These are phyloP conservation scores for Pythium grandisporangium DNA, from an alignment of 352 stramenopile species.

Conservation along the genomic window DNA sequence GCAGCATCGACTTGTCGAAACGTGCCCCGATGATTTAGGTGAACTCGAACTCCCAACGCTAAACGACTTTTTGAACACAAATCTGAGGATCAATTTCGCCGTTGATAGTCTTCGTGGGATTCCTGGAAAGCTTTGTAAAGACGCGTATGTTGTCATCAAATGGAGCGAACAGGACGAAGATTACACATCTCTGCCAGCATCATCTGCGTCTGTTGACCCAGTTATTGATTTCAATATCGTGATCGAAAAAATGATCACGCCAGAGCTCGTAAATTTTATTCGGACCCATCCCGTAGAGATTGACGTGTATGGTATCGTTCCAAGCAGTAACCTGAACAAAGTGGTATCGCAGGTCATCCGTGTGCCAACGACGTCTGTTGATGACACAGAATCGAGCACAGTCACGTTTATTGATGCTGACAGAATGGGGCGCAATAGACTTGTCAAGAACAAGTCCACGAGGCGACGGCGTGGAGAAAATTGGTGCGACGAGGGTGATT, in stretches of 20 bases:
- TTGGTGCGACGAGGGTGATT: conserved; percentile 21
- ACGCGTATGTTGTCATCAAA: conserved; percentile 46
- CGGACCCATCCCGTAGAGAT: conserved; percentile 42
- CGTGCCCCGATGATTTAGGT: conserved; percentile 26
- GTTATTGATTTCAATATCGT: conserved; percentile 43
- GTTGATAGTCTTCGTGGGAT: conserved; percentile 48
- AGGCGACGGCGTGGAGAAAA: conserved; percentile 22
- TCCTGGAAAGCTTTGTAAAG: conserved; percentile 64
- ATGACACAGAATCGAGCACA: conserved; percentile 19
- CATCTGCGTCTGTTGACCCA: conserved; percentile 45
- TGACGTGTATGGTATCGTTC: conserved; percentile 55
- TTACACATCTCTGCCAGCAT: conserved; percentile 33
- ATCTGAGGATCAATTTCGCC: conserved; percentile 40
- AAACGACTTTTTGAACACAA: conserved; percentile 32
- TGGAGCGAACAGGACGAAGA: conserved; percentile 25
- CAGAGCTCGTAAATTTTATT: conserved; percentile 34
- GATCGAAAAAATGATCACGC: conserved; percentile 42
- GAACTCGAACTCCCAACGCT: conserved; percentile 32
- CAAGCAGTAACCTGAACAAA: conserved; percentile 68
- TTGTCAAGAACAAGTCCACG: conserved; percentile 43
- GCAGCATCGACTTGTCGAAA: conserved; percentile 55
- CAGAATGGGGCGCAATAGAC: conserved; percentile 16
- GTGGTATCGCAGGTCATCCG: conserved; percentile 42
- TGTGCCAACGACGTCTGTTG: conserved; percentile 2
- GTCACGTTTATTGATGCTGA: conserved; percentile 55